These are phyloP conservation scores for Arabidopsis thaliana DNA, from an alignment of 345 rosid species.

Conservation along the genomic window TAIR10.1 NC_003076.8:16115001-16115500, in stretches of 20 bases:
- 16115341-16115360: too few species aligned
- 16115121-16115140: constrained; percentile 87
- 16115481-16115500: constrained; percentile 63
- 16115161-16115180: constrained; percentile 49
- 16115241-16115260: background rate
- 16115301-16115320: too few species aligned
- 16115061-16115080: constrained; percentile 73
- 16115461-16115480: constrained; percentile 71
- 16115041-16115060: constrained; percentile 72
- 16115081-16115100: constrained; percentile 72
- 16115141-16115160: constrained; percentile 59
- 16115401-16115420: background rate
- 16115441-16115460: constrained; percentile 57
- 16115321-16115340: too few species aligned
- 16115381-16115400: background rate
- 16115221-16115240: constrained; percentile 41
- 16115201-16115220: constrained; percentile 53
- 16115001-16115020: constrained; percentile 80
- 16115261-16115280: background rate
- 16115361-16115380: too few species aligned
- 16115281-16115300: background rate
- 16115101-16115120: constrained; percentile 89
- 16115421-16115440: constrained; percentile 38
- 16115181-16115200: constrained; percentile 62
- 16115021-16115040: constrained; percentile 69